These are phyloP conservation scores for Colletotrichum australisinense DNA, from an alignment of 2,329 filamentous ascomycete species.

Conservation along the genomic window DNA sequence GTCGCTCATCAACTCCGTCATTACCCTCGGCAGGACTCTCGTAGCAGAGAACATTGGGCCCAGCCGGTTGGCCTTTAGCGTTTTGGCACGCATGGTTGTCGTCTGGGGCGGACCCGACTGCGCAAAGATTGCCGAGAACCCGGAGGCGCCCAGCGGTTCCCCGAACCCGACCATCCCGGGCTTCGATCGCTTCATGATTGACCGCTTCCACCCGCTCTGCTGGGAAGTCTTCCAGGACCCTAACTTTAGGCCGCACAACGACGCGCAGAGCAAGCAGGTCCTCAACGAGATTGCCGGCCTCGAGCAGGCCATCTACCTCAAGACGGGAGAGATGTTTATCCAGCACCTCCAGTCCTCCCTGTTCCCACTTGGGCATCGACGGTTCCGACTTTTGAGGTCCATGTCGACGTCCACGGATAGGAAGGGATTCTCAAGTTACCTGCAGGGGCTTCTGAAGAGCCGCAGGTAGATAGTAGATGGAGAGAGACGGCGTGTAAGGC, in stretches of 20 bases:
- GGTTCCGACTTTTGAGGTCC: slow-evolving; percentile 69
- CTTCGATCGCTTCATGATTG: slow-evolving; percentile 91
- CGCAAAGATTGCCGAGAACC: slow-evolving; percentile 65
- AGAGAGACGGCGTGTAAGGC: background rate
- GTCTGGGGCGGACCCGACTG: slow-evolving; percentile 93
- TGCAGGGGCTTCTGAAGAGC: slow-evolving; percentile 67
- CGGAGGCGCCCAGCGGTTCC: slow-evolving; percentile 60
- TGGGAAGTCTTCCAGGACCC: slow-evolving; percentile 89
- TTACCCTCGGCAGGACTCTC: slow-evolving; percentile 84
- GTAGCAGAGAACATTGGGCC: slow-evolving; percentile 68
- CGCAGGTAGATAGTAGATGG: slow-evolving; percentile 40
- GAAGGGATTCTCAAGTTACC: slow-evolving; percentile 73
- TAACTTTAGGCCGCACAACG: slow-evolving; percentile 80
- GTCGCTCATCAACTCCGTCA: slow-evolving; percentile 85
- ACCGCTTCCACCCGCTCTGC: slow-evolving; percentile 86
- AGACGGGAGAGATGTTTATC: slow-evolving; percentile 87
- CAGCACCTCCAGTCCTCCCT: slow-evolving; percentile 73
- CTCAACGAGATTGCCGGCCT: slow-evolving; percentile 87
- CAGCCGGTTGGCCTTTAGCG: slow-evolving; percentile 80
- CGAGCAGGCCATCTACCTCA: slow-evolving; percentile 90
- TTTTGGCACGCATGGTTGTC: slow-evolving; percentile 84
- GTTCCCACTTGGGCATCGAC: slow-evolving; percentile 74
- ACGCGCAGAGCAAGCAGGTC: slow-evolving; percentile 90
- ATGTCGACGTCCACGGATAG: slow-evolving; percentile 70
- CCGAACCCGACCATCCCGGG: slow-evolving; percentile 77